Conservation (phyloP, 441 rosid species). For the Corymbia calophylla region DNA sequence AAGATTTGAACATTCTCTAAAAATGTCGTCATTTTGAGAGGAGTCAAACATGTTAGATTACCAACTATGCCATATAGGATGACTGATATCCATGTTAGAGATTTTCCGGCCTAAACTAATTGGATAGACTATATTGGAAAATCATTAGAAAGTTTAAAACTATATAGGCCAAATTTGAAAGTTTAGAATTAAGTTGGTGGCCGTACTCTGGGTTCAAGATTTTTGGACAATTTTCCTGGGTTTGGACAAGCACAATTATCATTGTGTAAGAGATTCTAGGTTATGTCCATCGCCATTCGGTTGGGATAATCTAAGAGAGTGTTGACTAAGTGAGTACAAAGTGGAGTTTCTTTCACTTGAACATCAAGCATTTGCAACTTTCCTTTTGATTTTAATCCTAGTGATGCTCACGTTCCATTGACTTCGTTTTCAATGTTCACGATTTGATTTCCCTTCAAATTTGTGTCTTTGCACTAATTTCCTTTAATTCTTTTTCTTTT, state of each 20-base stretch:
- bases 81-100: accelerated
- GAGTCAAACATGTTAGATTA: not conserved
- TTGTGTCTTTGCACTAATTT: not conserved
- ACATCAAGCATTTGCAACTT: not conserved
- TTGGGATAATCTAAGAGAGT: not conserved
- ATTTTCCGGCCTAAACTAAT: not conserved
- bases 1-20: not conserved
- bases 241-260: not conserved
- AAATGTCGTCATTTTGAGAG: not conserved
- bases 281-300: not conserved
- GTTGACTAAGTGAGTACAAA: not conserved
- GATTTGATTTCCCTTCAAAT: not conserved
- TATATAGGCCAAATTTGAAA: not conserved
- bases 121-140: not conserved
- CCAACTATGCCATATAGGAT: accelerated
- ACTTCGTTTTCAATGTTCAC: not conserved
- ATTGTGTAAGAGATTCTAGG: not conserved
- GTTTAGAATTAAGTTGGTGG: too few species aligned
- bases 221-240: not conserved
- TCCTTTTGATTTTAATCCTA: not conserved
- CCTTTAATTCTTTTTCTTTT: not conserved
- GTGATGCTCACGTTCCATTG: not conserved
- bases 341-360: not conserved
- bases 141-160: not conserved
- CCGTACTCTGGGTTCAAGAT: not conserved